A percentile compares a stretch with the other conserved stretches of the same genome.
These are phyloP conservation scores for Fragaria nilgerrensis DNA, from an alignment of 306 rosid species.

Conservation along the genomic window DNA sequence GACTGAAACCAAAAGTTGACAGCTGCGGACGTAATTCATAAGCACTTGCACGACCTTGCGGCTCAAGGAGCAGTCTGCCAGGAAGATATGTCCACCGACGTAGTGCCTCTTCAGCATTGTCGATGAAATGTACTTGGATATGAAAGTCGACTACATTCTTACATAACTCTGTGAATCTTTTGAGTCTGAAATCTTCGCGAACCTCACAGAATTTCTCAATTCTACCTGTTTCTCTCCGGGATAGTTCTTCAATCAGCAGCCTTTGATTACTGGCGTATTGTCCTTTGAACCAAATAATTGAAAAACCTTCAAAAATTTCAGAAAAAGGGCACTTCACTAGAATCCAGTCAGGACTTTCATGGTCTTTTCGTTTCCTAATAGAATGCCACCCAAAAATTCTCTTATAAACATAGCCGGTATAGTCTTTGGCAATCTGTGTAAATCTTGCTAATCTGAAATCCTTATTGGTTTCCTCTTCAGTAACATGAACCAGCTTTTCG, in stretches of 20 bases:
- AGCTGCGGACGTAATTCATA: too few species aligned
- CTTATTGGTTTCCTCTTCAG: not conserved
- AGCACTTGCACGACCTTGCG: not conserved
- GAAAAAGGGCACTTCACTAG: not conserved
- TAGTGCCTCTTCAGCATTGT: not conserved
- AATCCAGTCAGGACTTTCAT: not conserved
- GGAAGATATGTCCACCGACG: not conserved
- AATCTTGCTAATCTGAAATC: not conserved
- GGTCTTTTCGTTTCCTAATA: too few species aligned
- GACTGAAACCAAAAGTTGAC: not conserved
- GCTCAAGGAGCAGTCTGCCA: not conserved
- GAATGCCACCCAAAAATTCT: too few species aligned
- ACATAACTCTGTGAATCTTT: too few species aligned
- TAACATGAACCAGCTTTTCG: not conserved
- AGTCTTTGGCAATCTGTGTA: not conserved
- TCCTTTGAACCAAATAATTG: conserved; percentile 9
- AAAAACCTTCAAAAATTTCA: too few species aligned
- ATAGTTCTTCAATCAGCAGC: too few species aligned
- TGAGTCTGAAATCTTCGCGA: too few species aligned
- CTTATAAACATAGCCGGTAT: not conserved
- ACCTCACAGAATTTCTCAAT: too few species aligned
- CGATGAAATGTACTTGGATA: not conserved
- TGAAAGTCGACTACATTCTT: not conserved
- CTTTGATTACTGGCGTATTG: too few species aligned
- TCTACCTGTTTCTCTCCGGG: too few species aligned